Evolutionary conservation across 345 rosid species (phyloP), one percentile per base, ranked within the genome.

Genomic region (Mallotus nudiflorus): DNA sequence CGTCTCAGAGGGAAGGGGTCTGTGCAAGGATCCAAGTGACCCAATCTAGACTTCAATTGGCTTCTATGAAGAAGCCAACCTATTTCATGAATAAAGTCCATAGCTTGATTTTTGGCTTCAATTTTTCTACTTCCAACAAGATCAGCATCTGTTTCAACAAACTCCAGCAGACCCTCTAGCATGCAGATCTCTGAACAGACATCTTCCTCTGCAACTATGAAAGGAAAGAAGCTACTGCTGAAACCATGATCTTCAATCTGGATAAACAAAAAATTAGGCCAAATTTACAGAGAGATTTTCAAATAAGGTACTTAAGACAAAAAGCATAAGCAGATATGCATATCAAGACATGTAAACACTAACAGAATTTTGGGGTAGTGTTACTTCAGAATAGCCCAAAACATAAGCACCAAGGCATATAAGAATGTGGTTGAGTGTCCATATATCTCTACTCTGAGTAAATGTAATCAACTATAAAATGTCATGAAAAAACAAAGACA

Each of bases 61-160:
- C 87, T 82, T 86, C 97, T 85, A 78, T 88, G 98, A 74, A 96
- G 88, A 72, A 96, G 88, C 99, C 99, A 96, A 56, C 99, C 98
- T 67, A 96, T 82, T 84, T 96, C 99, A 74, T 96, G 90, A 73
- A 96, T 84, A 83, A 96, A 96, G 59, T 92, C 91, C 90, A 91
- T 78, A 56, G 92, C 99, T 80, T 84, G 88, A 69, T 83, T 86
- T 77, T 72, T 90, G 70, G 82, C 82, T 62, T 81, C 91, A 59
- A 73, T 31, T 62, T 72, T 78, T 54, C 60, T 80, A 63, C 59
- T 69, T 70, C 60, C 77, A 18, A 31, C 77, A 65, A 55, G 46
- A 71, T 77, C 81, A 35, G 29, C 75, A 84, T 89, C 89, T 33
- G 88, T 76, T 67, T 76, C 96, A 37, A 69, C 62, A 60, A 78